Evolutionary conservation across 2,329 filamentous ascomycete species (phyloP).

Genomic region (Chaetomium strumarium): DNA sequence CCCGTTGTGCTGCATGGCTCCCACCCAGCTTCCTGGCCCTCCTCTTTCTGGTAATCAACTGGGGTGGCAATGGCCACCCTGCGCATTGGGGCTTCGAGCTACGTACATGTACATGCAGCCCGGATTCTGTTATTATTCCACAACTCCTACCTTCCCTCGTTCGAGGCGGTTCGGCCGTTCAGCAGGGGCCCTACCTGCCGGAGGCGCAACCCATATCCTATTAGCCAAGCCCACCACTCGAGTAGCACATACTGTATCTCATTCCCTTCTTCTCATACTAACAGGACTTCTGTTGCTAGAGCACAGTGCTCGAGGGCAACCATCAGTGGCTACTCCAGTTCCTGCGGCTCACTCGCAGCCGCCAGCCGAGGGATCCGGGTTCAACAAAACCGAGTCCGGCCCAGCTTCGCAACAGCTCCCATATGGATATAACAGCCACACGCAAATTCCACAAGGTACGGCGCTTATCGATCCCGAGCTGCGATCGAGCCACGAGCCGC

Average conservation of each 20-base stretch:
- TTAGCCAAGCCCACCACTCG: too few species aligned
- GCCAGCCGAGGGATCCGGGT: conserved; percentile 4
- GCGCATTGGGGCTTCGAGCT: conserved; percentile 3
- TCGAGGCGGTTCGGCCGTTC: conserved; percentile 5
- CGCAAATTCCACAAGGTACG: conserved; percentile 34
- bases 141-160: background rate
- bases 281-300: conserved; percentile 13
- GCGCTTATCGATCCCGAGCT: conserved; percentile 46
- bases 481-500: conserved; percentile 28
- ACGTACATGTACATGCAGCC: too few species aligned
- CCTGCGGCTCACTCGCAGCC: conserved; percentile 16
- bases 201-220: background rate
- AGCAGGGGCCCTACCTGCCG: background rate
- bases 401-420: conserved; percentile 21
- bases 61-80: background rate
- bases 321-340: conserved; percentile 5
- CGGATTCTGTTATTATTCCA: background rate
- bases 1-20: conserved; percentile 4
- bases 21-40: background rate
- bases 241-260: too few species aligned
- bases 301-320: conserved; percentile 14
- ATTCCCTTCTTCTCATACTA: conserved; percentile 11
- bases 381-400: conserved; percentile 14
- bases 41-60: background rate
- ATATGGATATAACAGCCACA: conserved; percentile 41